phyloP scores from a whole-genome alignment of 1,139 yeast genomes.

The Geotrichum candidum region DNA sequence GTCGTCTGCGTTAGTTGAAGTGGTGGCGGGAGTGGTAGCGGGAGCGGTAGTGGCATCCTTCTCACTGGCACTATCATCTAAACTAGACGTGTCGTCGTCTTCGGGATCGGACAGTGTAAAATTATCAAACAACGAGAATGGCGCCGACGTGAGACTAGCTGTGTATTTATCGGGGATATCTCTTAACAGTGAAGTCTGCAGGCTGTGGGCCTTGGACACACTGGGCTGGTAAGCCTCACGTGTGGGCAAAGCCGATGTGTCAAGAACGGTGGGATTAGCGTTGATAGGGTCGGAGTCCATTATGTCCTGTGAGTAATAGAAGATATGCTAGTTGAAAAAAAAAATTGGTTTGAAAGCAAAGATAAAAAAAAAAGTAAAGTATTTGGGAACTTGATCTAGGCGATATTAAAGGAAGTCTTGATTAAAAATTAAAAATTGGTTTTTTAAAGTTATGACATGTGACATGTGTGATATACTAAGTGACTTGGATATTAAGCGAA shows the following conservation, averaged over 20 bases:
- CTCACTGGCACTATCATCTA: not conserved
- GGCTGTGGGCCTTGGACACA: constrained; percentile 1
- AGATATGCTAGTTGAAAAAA: not conserved
- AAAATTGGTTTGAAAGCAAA: not conserved
- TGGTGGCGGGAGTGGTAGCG: not conserved
- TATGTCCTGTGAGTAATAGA: not conserved
- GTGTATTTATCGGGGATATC: constrained; percentile 10
- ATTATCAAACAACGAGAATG: constrained; percentile 23
- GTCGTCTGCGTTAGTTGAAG: constrained; percentile 15
- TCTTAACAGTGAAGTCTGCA: not conserved
- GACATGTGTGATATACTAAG: not conserved
- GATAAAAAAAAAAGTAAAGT: not conserved
- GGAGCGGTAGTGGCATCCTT: not conserved
- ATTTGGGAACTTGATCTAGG: not conserved
- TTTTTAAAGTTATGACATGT: not conserved
- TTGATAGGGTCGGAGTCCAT: constrained; percentile 63
- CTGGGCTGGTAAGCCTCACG: constrained; percentile 39
- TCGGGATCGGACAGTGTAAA: constrained; percentile 18
- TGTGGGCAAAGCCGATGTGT: constrained; percentile 69
- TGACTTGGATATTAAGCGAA: no score
- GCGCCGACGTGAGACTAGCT: not conserved
- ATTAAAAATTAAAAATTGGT: not conserved
- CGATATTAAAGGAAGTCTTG: not conserved
- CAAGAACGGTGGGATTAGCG: constrained; percentile 86
- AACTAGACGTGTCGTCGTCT: not conserved